phyloP scores from a whole-genome alignment of 306 rosid genomes.

The Cucumis sativus region Cucumber_9930_V3 NC_026656.2:1291001-1291500 shows the following conservation, averaged over 20 bases:
- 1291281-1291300: constrained; percentile 55
- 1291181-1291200: background rate
- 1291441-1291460: constrained; percentile 7
- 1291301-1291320: constrained; percentile 72
- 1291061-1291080: constrained; percentile 79
- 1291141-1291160: constrained; percentile 34
- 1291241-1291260: background rate
- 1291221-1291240: background rate
- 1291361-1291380: constrained; percentile 49
- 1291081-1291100: constrained; percentile 88
- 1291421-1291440: background rate
- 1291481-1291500: constrained; percentile 33
- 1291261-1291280: constrained; percentile 47
- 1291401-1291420: background rate
- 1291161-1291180: constrained; percentile 53
- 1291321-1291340: constrained; percentile 75
- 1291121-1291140: constrained; percentile 50
- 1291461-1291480: constrained; percentile 40
- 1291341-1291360: constrained; percentile 74
- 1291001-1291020: constrained; percentile 4
- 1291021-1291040: background rate
- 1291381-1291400: background rate
- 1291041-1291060: constrained; percentile 43
- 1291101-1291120: constrained; percentile 69
- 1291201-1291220: background rate